A percentile compares a stretch with the other conserved stretches of the same genome.
Conservation (phyloP, 257 asterid species). For the Solanum chilense region DNA sequence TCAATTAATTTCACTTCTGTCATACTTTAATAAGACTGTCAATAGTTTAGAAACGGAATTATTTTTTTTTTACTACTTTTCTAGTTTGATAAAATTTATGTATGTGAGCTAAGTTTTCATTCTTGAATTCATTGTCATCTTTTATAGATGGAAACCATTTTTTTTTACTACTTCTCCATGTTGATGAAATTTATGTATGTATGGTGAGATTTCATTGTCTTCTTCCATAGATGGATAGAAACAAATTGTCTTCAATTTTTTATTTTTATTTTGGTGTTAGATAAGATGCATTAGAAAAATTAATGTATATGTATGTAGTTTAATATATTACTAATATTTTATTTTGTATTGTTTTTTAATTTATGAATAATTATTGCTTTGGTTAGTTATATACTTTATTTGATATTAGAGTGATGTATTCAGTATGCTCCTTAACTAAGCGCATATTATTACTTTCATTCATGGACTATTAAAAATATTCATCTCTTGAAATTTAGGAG, state of each 20-base stretch:
- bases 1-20: not conserved
- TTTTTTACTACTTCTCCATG: not conserved
- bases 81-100: not conserved
- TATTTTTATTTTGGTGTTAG: no score
- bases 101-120: not conserved
- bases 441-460: no score
- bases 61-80: not conserved
- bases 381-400: not conserved
- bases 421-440: not conserved
- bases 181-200: not conserved
- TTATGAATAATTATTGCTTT: not conserved
- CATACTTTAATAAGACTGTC: not conserved
- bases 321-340: no score
- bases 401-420: no score
- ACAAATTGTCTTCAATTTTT: not conserved
- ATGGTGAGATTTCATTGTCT: not conserved
- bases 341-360: no score
- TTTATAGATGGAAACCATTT: not conserved
- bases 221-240: not conserved
- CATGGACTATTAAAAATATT: fast-evolving
- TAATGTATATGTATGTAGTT: no score
- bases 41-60: no score
- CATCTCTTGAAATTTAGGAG: not conserved
- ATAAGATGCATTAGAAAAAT: no score
- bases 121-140: not conserved